Base-by-base conservation (phyloP, 306 rosid genomes). In the Rosa rugosa region DNA sequence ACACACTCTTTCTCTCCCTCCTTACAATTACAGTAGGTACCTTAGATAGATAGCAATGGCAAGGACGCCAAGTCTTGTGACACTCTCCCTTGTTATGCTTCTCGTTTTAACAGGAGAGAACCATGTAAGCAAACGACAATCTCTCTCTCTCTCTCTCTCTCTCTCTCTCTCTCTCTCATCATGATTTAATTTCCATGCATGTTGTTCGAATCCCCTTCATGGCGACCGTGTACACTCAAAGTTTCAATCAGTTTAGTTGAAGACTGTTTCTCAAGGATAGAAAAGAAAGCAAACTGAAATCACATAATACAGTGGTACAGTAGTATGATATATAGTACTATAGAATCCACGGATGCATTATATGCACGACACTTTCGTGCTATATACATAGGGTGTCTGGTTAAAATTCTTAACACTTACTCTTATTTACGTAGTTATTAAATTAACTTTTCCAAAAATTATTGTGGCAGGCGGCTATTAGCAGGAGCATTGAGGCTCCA, bases 41-140 rank as follows among this genome's bases (percentile, higher is more conserved):
- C 59, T 18, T 53, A 53, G 59, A 23, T 53, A n/a, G 6, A 71
- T 34, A 51, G 70, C 77, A 84, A 91, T 89, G 90, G 85, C 80
- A 20, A 78, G 20, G 40, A 79, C 73, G 57, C 31, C 54, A 3
- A 62, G 45, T 77, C 6, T 75, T 44, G 1, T 69, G 51, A 14
- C 80, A 50, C 25, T 86, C 59, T 74, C 8, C 40, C 34, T 76
- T 3, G 38, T 75, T 22, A 22, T 75, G 66, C 64, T 85, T 78
- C 71, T 85, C 40, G 77, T 84, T 40, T 76, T 81, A 74, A 41
- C 77, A 6, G 76, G 22, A 25, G 87, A 89, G 22, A 86, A 69
- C 76, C 82, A 85, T 69, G 97, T 89, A 88, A 82, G 90, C 68
- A 13, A 23, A 12, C 66, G 62, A 38, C 22, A 41, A 77, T 27